These are phyloP conservation scores for Beauveria bassiana DNA, from an alignment of 2,329 filamentous ascomycete genomes.

Conservation along the genomic window DNA sequence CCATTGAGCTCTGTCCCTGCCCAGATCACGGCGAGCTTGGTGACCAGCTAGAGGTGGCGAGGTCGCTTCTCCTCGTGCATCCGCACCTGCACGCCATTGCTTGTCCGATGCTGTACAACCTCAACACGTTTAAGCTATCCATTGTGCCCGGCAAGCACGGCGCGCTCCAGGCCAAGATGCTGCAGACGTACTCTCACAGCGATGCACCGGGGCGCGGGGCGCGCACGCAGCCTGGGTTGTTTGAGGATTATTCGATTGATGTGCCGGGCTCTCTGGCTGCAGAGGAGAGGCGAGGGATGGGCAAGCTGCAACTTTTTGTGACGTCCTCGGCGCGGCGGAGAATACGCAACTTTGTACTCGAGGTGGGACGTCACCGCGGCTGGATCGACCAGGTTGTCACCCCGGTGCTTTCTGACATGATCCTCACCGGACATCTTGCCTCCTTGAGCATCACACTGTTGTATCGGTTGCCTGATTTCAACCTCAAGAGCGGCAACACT, in stretches of 20 bases:
- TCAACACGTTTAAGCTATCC: conserved; percentile 25
- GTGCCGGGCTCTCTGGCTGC: conserved; percentile 11
- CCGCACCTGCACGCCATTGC: conserved; percentile 25
- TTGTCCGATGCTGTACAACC: conserved; percentile 24
- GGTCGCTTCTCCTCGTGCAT: conserved; percentile 25
- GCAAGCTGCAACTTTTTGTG: conserved; percentile 6
- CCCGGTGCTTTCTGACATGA: conserved; percentile 25
- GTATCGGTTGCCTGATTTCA: not conserved
- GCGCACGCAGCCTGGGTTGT: not conserved
- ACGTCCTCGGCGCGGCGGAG: conserved; percentile 11
- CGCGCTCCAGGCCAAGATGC: conserved; percentile 19
- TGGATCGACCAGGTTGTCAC: conserved; percentile 24
- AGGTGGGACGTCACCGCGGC: conserved; percentile 23
- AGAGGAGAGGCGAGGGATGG: conserved; percentile 2
- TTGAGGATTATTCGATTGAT: not conserved
- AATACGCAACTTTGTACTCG: conserved; percentile 21
- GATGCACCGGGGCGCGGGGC: not conserved
- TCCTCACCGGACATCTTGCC: conserved; percentile 22
- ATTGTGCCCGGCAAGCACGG: conserved; percentile 19
- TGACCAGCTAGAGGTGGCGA: conserved; percentile 16
- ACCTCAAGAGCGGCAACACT: not conserved
- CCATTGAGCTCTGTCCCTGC: conserved; percentile 24
- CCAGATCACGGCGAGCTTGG: conserved; percentile 4
- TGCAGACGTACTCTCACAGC: conserved; percentile 13
- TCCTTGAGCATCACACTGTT: conserved; percentile 15